Evolutionary conservation across 2,329 filamentous ascomycete genomes (phyloP), one percentile per base, ranked within the genome.

Genomic region (Epichloe amarillans): DNA sequence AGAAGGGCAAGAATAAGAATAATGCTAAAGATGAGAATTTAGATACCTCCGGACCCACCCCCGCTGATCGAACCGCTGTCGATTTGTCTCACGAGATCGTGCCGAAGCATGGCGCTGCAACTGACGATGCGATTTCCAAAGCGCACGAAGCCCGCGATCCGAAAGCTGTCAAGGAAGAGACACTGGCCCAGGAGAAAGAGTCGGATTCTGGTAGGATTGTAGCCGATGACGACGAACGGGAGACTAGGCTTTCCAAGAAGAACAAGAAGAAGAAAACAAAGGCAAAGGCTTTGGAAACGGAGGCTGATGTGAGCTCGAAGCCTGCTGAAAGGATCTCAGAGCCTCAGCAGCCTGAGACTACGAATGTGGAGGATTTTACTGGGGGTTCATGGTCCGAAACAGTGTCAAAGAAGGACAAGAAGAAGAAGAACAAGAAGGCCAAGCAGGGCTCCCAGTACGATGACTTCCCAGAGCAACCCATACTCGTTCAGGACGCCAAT

Each of bases 1-100:
- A 64, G 53, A 64, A 62, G 52, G 60, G 64, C 52, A 64, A 66
- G 52, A 62, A 61, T 51, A 62, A 66, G 52, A 65, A 66, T 50
- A 61, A 61, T 55, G 56, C 61, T 62, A 64, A 65, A 58, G 55
- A 62, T 54, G 54, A 60, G 56, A 53, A 54, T 52, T 54, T 57
- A 55, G 60, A 64, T 58, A 58, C 63, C 56, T 54, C 59, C 52
- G 53, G 65, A 52, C 57, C 52, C 49, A 55, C 52, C 23, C 52
- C 51, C 52, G 54, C 52, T 46, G 26, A 47, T 42, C 52, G 35
- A 40, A 41, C 26, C 26, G 19, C 39, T 4, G 19, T n/a, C 14
- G 44, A 46, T 11, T 17, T 44, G 26, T n/a, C 26, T 35, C 33
- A 45, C 21, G 50, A 40, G 17, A 26, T 7, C 7, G 10, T 17